Percentiles rank a stretch among this genome's conserved stretches.
Conservation (phyloP, 176 grass and related monocot genomes). For the Rhynchospora breviuscula region DNA sequence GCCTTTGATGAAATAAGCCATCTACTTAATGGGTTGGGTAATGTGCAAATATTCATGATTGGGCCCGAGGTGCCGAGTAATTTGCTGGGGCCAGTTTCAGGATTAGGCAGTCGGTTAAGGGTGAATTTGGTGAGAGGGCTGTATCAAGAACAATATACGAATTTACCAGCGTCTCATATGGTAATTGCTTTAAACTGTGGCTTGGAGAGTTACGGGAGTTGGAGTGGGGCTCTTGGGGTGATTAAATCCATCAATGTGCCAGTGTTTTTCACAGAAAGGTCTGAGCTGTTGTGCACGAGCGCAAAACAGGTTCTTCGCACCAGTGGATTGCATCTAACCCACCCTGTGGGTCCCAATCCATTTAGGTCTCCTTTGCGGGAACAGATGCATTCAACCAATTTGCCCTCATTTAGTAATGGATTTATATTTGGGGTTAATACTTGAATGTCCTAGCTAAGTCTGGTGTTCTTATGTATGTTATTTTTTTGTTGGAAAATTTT, state of each 20-base stretch:
- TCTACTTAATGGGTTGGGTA: constrained; percentile 39
- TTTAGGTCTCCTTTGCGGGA: constrained; percentile 35
- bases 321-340: constrained; percentile 26
- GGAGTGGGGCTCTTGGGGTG: constrained; percentile 20
- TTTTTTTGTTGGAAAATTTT: too few relatives aligned
- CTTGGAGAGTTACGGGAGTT: constrained; percentile 32
- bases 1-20: constrained; percentile 35
- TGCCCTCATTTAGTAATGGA: constrained; percentile 40
- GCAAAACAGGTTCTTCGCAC: constrained; percentile 32
- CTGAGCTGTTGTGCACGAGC: constrained; percentile 33
- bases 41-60: constrained; percentile 36
- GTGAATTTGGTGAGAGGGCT: constrained; percentile 36
- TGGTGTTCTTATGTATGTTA: too few relatives aligned
- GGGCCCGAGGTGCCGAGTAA: constrained; percentile 37
- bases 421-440: constrained; percentile 41
- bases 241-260: constrained; percentile 39
- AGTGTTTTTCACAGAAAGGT: constrained; percentile 38
- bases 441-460: background rate
- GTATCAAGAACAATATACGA: constrained; percentile 35
- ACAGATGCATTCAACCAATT: constrained; percentile 33
- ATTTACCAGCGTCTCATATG: constrained; percentile 35
- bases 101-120: constrained; percentile 19
- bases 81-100: constrained; percentile 21
- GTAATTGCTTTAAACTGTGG: constrained; percentile 35
- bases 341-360: constrained; percentile 33